Conservation (phyloP, 1,139 yeast species). For the Saccharomyces hybrid region DNA sequence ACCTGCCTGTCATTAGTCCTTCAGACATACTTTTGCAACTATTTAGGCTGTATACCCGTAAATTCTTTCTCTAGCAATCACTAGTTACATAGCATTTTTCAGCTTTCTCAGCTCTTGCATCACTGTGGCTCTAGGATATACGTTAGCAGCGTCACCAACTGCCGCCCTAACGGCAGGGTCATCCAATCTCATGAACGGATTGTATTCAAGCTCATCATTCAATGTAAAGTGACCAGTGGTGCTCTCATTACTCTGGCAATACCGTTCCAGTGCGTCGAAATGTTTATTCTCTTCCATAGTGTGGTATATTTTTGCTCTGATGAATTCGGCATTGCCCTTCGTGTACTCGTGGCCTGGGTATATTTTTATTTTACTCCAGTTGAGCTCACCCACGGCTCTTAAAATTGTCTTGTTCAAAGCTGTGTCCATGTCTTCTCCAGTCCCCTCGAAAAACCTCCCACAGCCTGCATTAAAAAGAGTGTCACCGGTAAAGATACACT, state of each 20-base stretch:
- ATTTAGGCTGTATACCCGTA: not conserved
- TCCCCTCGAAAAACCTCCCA: no score
- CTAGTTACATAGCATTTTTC: conserved; percentile 48
- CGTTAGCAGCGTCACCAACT: conserved; percentile 43
- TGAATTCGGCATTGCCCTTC: conserved; percentile 67
- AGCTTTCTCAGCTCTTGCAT: conserved; percentile 63
- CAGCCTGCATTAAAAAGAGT: no score
- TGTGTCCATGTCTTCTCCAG: no score
- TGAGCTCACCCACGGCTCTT: conserved; percentile 9
- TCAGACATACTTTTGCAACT: conserved; percentile 7
- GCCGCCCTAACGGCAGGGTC: conserved; percentile 20
- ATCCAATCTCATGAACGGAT: no score
- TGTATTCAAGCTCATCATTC: no score
- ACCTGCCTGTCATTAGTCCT: conserved; percentile 5
- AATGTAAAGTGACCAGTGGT: no score
- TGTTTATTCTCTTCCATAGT: conserved; percentile 40
- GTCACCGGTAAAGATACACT: no score
- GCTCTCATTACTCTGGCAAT: conserved; percentile 45
- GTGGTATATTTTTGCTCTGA: conserved; percentile 50
- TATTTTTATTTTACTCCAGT: conserved; percentile 36
- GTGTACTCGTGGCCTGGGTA: conserved; percentile 98
- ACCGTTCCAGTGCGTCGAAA: conserved; percentile 47
- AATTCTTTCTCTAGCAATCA: not conserved
- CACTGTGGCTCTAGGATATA: conserved; percentile 40
- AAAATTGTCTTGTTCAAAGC: no score